Base-by-base conservation (phyloP, 305 asterid genomes). In the Fraxinus velutina region DNA sequence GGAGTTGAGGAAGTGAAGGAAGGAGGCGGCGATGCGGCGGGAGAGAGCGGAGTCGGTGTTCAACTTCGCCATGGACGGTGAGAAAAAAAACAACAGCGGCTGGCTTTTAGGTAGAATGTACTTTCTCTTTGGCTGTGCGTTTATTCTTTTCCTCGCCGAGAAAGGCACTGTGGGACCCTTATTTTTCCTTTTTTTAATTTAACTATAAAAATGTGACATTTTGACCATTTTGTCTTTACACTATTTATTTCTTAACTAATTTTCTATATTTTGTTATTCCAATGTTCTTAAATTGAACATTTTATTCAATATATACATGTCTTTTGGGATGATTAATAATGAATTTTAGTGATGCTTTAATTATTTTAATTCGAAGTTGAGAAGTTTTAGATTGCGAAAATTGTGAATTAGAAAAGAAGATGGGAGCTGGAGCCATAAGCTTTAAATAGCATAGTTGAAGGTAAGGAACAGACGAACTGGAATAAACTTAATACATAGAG, bases 11-110 rank as follows among this genome's bases (percentile, higher is more conserved):
- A 94, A 94, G 36, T 82, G 91, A 80, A 94, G 86, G 85, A 92
- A 90, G 30, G 98, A 90, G 81, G 84, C 83, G 32, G 88, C 95
- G 87, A 94, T 91, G 81, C 97, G 97, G 79, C 90, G 96, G 74
- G 94, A 92, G 86, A 94, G 82, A 47, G 95, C 97, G 85, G 94
- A 89, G 82, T 91, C 97, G 21, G 92, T 86, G 79, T 81, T 90
- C 82, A 90, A 84, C 75, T 73, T 89, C 94, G 92, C 88, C 97
- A 91, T 93, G 64, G 89, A 78, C 79, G 87, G 77, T 30, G 83
- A 44, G 83, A 62, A 24, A 27, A 50, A 57, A 19, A 64, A 24
- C 73, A 9, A 1, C 37, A 3, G 73, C 9, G 34, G 73, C 34
- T 21, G 30, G 30, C 30, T 27, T 62, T 64, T 21, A 3, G 13